phyloP scores from a whole-genome alignment of 805 yeast species.

The Isabelozyma rhagii region DNA sequence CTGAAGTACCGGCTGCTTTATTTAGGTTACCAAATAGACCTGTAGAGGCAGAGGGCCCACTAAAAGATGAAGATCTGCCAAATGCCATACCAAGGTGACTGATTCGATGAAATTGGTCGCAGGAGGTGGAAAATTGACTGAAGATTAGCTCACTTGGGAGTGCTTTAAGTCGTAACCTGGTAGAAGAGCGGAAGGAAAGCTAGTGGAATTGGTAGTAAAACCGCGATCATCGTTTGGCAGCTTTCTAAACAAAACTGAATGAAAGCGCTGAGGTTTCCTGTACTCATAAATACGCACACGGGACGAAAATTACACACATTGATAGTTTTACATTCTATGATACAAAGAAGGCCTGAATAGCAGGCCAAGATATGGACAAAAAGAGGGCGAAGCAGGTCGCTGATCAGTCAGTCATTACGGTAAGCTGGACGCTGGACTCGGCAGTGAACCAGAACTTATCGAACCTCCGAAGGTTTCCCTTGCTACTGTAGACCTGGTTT shows the following conservation, averaged over 20 bases:
- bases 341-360: too few species aligned
- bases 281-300: neutral
- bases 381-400: too few species aligned
- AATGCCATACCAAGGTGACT: neutral
- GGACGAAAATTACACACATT: neutral
- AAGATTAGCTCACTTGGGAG: neutral
- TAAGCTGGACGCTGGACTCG: slow-evolving; percentile 23
- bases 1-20: neutral
- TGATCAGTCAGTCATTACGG: slow-evolving; percentile 3
- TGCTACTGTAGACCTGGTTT: slow-evolving; percentile 43
- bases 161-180: neutral
- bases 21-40: neutral
- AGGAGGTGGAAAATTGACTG: neutral
- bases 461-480: slow-evolving; percentile 41
- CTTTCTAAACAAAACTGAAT: neutral
- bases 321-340: too few species aligned
- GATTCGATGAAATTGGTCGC: neutral
- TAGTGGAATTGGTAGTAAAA: neutral
- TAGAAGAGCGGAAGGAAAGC: too few species aligned
- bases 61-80: slow-evolving; percentile 17
- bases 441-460: slow-evolving; percentile 45
- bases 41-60: slow-evolving; percentile 5
- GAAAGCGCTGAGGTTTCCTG: neutral
- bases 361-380: too few species aligned
- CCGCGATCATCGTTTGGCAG: neutral